Base-by-base conservation (phyloP, 176 grass and related monocot species). In the Dendrocalamus sinicus region DNA sequence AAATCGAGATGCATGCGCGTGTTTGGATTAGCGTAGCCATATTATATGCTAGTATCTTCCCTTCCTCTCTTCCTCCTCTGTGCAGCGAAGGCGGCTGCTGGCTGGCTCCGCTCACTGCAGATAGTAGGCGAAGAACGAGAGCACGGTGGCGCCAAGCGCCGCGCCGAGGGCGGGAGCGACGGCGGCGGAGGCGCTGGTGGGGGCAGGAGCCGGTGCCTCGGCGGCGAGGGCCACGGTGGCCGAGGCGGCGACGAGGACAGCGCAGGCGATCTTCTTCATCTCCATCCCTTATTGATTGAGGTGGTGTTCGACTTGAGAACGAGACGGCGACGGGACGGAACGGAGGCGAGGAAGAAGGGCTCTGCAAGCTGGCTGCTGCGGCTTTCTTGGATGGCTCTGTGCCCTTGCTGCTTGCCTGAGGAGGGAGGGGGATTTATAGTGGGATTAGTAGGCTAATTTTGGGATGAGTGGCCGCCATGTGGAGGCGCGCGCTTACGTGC, bases 241-340 rank as follows among this genome's bases (percentile, higher is more conserved):
- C 16, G 91, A 89, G 84, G 92, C 86, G 66, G 84, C 92, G 82
- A 95, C 70, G 75, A 98, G 91, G 85, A 89, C 87, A 79, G 83
- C 91, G 88, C 93, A 98, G 85, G 89, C 91, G 76, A 98, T 88
- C 91, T 93, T 98, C 85, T 91, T 98, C 95, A 95, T 98, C 95
- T 95, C 93, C 93, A 95, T 97, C 76, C 39, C 76, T 72, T 72
- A 40, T 64, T 71, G 72, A 3, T 58, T 8, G 37, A 67, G n/a
- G 39, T 57, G 74, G 64, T 14, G 65, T 17, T 54, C 47, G 55
- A 23, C 59, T 61, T n/a, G 55, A 7, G 26, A 32, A 15, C 23
- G 62, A 65, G 62, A 35, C 67, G 37, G 37, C 47, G 44, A 22
- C 45, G 50, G 50, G 16, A 12, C 70, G 70, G 74, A 53, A 73